Percentiles rank a stretch among this genome's conserved stretches.
Evolutionary conservation across 1,284 basidiomycete genomes (phyloP).

Genomic region (Microstroma glucosiphilum): DNA sequence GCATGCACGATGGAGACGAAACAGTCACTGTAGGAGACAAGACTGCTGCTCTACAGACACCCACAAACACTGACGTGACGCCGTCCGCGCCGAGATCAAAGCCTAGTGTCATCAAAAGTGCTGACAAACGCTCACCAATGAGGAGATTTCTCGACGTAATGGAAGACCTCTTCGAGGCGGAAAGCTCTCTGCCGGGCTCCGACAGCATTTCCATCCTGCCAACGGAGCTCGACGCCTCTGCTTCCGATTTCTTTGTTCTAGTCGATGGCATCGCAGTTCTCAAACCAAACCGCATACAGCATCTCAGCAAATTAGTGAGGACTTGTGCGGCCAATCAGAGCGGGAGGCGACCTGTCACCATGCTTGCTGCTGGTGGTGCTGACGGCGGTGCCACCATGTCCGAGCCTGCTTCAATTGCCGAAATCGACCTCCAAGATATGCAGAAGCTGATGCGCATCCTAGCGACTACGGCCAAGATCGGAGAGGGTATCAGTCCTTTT

Average conservation of each 20-base stretch:
- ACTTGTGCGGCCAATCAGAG: background rate
- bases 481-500: slow-evolving; percentile 26
- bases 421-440: background rate
- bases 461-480: slow-evolving; percentile 24
- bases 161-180: slow-evolving; percentile 82
- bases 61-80: background rate
- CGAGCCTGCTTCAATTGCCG: background rate
- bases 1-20: background rate
- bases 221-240: slow-evolving; percentile 62
- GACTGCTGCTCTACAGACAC: background rate
- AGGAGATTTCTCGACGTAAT: slow-evolving; percentile 67
- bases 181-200: slow-evolving; percentile 66
- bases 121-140: slow-evolving; percentile 58
- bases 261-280: slow-evolving; percentile 18
- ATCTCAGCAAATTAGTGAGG: slow-evolving; percentile 13
- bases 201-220: slow-evolving; percentile 55
- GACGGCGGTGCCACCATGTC: background rate
- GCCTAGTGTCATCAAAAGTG: slow-evolving; percentile 7
- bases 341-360: background rate
- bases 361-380: background rate
- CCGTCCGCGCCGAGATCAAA: background rate
- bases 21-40: background rate
- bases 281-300: slow-evolving; percentile 21
- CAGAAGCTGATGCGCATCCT: slow-evolving; percentile 23
- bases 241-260: slow-evolving; percentile 54